Base-by-base conservation (phyloP, 2,329 filamentous ascomycete genomes). In the Aspergillus sp. region DNA sequence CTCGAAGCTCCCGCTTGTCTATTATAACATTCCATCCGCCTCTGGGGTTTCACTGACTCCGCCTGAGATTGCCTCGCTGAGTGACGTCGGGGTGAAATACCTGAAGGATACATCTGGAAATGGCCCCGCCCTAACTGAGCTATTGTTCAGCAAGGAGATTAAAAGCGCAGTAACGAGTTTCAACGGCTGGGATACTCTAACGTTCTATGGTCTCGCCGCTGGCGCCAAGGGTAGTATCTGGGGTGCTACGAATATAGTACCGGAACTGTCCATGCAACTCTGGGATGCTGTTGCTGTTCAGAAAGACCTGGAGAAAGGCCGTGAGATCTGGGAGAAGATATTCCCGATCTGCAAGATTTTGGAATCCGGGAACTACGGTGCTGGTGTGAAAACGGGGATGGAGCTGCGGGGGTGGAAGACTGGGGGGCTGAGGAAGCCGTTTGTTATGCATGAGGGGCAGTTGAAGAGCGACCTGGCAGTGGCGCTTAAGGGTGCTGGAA, bases 161-260 rank as follows among this genome's bases (percentile, higher is more conserved):
- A 64, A 72, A 23, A 77, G 21, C 21, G 21, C 21, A 21, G 21
- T 82, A 58, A 81, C 78, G 1, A 72, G 77, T 0, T 82, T 83
- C 65, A 82, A 82, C 56, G 80, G 80, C 1, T 83, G 80, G 80
- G 80, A 82, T 57, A 82, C 79, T 0, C 68, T 82, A n/a, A 82
- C 80, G 0, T 82, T 82, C 64, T 82, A 82, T 59, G 80, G 80
- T 8, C 67, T 83, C 11, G 78, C 77, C 0, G 79, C 80, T 0
- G 80, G 80, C 0, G 77, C 79, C 7, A 78, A 78, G 46, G 80
- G 80, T 3, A 77, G 75, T 3, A 76, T 82, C 1, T 82, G 80
- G 80, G 80, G 80, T 1, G 78, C 80, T 0, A 76, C 79, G 2
- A 82, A 82, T 57, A 69, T 82, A 15, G 77, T 82, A 7, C 80